Conservation (phyloP, 371 early-diverging fungal species). For the Nematocida sp. region DNA sequence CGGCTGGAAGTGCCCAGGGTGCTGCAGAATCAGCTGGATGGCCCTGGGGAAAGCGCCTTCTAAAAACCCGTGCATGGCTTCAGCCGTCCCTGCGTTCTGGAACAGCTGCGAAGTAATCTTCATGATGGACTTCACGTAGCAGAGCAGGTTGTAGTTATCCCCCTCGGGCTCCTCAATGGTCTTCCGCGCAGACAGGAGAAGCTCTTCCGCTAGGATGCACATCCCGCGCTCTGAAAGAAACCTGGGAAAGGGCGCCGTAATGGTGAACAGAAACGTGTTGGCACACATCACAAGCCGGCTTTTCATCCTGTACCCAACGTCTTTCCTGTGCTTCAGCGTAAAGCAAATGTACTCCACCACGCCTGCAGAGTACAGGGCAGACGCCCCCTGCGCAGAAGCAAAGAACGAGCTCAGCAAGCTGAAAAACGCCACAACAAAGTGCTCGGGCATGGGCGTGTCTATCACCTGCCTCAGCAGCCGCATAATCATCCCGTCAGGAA, state of each 20-base stretch:
- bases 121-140: constrained; percentile 36
- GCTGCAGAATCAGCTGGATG: constrained; percentile 6
- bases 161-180: not conserved
- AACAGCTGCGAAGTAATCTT: constrained; percentile 44
- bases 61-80: constrained; percentile 33
- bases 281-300: constrained; percentile 26
- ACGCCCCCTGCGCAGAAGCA: constrained; percentile 31
- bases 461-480: not conserved
- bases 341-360: constrained; percentile 42
- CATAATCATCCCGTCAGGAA: constrained; percentile 38
- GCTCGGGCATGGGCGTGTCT: constrained; percentile 20
- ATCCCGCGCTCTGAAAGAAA: constrained; percentile 38
- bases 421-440: constrained; percentile 14
- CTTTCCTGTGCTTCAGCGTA: constrained; percentile 10
- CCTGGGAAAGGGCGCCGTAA: constrained; percentile 18
- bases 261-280: constrained; percentile 37
- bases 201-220: constrained; percentile 29
- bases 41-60: constrained; percentile 37
- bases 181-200: not conserved
- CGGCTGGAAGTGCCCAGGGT: constrained; percentile 23
- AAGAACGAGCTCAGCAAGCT: constrained; percentile 41
- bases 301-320: constrained; percentile 29
- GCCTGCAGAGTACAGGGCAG: constrained; percentile 44
- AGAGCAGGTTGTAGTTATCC: constrained; percentile 12
- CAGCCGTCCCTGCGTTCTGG: constrained; percentile 28